Evolutionary conservation across 768 basidiomycete genomes (phyloP), one percentile per base, ranked within the genome.

Genomic region (Roridomyces roridus): DNA sequence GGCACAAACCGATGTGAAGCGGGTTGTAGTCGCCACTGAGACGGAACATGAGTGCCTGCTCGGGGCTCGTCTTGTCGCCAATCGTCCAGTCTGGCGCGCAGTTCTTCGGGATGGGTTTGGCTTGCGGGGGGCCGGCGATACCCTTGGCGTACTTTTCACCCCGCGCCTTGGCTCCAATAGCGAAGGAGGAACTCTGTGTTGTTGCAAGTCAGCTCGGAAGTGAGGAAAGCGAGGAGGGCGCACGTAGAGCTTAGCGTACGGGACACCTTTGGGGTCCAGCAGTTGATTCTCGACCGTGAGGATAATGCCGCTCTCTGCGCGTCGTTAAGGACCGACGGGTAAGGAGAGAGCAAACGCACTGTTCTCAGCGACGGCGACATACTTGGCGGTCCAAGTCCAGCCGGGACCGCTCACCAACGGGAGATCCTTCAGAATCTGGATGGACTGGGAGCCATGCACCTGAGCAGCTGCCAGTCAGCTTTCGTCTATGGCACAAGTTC

Each of bases 21-120:
- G 90, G 87, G 68, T 91, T 91, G 69, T 89, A 92, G 68, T 91
- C 89, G 10, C 89, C 90, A 37, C 85, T 88, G 17, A 92, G 80
- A 20, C 90, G 85, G 76, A 87, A 91, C 48, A 87, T 59, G 43
- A 87, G 69, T 1, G 90, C 89, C 68, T 91, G 89, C 49, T 87
- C 85, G 5, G 81, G 75, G 2, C 82, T 80, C 0, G 86, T 87
- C 68, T 85, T 77, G 44, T 91, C 88, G 39, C 75, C 74, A 54
- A 88, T 74, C 15, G 83, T 77, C 75, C 81, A 84, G 67, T 88
- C 82, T 1, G 89, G 80, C 48, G 80, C 78, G 48, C 81, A 80
- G 72, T 82, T 82, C 64, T 82, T 85, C 29, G 86, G 86, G 46
- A 84, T 76, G 15, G 79, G 79, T 65, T 86, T 87, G 43, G 82